A percentile compares a stretch with the other conserved stretches of the same genome.
These are phyloP conservation scores for Wallemia ichthyophaga DNA, from an alignment of 1,284 basidiomycete genomes.

Conservation along the genomic window DNA sequence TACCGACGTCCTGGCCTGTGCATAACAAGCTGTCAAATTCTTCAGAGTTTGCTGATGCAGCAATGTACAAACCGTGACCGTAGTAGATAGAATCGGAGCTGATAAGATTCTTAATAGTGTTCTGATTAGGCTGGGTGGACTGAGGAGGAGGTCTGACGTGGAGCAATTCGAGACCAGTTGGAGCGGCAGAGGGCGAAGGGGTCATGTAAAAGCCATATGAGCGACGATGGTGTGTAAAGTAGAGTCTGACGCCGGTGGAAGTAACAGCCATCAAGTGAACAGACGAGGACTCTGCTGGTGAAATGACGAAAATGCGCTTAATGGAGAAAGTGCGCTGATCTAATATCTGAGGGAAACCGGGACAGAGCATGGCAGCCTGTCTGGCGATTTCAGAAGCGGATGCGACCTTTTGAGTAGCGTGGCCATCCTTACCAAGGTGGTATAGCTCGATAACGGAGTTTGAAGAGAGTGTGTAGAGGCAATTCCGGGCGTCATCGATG, in stretches of 20 bases:
- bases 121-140: constrained; percentile 1
- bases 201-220: constrained; percentile 2
- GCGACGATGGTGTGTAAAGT: constrained; percentile 1
- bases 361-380: constrained; percentile 26
- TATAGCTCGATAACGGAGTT: constrained; percentile 35
- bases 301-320: constrained; percentile 15
- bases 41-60: constrained; percentile 14
- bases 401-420: not conserved
- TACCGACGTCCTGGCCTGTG: constrained; percentile 34
- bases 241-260: constrained; percentile 19
- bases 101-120: constrained; percentile 4
- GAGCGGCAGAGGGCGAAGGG: constrained; percentile 4
- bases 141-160: constrained; percentile 51
- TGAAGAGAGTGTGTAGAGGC: constrained; percentile 40
- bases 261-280: constrained; percentile 51
- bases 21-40: constrained; percentile 44
- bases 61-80: constrained; percentile 1
- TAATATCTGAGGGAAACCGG: constrained; percentile 2
- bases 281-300: constrained; percentile 17
- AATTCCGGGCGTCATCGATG: constrained; percentile 31
- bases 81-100: constrained; percentile 2
- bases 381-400: constrained; percentile 32
- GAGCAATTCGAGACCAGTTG: constrained; percentile 25
- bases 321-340: constrained; percentile 9
- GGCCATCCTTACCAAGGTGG: constrained; percentile 7